A percentile compares a stretch with the other conserved stretches of the same genome.
Conservation (phyloP, 2,329 filamentous ascomycete species). For the Aspergillus puulaauensis region DNA sequence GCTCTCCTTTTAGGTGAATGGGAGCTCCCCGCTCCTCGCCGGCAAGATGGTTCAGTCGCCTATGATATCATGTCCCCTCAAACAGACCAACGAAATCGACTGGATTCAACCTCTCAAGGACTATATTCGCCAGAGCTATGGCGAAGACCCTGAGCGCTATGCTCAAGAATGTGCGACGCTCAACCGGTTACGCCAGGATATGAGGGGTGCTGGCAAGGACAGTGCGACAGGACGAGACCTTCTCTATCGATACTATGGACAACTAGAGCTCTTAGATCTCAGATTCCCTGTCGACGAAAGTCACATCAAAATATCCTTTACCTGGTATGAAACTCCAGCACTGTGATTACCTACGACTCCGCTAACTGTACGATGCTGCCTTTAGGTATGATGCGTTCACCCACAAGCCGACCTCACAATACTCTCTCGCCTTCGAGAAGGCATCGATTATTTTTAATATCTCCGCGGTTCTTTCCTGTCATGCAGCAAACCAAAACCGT, state of each 20-base stretch:
- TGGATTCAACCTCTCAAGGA: conserved; percentile 89
- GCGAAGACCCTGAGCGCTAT: conserved; percentile 95
- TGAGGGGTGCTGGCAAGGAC: conserved; percentile 95
- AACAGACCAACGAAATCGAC: conserved; percentile 95
- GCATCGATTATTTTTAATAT: conserved; percentile 99
- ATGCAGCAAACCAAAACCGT: conserved; percentile 89
- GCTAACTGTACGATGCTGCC: conserved; percentile 6
- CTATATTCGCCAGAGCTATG: conserved; percentile 91
- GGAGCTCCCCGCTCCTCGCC: conserved; percentile 37
- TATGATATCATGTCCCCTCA: conserved; percentile 93
- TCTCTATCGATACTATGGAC: conserved; percentile 95
- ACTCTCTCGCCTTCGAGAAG: conserved; percentile 95
- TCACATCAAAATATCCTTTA: conserved; percentile 98
- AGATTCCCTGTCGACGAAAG: conserved; percentile 97
- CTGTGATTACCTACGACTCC: neutral
- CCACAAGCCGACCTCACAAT: conserved; percentile 94
- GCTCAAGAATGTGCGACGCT: conserved; percentile 91
- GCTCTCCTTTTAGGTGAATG: conserved; percentile 23
- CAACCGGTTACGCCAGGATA: conserved; percentile 94
- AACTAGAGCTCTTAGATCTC: conserved; percentile 90
- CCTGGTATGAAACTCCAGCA: conserved; percentile 64
- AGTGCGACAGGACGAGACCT: conserved; percentile 91
- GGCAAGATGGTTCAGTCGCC: conserved; percentile 75
- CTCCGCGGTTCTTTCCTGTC: conserved; percentile 90
- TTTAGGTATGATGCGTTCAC: conserved; percentile 98